Conservation (phyloP, 1,284 basidiomycete genomes). For the Ceratobasidium sp. region DNA sequence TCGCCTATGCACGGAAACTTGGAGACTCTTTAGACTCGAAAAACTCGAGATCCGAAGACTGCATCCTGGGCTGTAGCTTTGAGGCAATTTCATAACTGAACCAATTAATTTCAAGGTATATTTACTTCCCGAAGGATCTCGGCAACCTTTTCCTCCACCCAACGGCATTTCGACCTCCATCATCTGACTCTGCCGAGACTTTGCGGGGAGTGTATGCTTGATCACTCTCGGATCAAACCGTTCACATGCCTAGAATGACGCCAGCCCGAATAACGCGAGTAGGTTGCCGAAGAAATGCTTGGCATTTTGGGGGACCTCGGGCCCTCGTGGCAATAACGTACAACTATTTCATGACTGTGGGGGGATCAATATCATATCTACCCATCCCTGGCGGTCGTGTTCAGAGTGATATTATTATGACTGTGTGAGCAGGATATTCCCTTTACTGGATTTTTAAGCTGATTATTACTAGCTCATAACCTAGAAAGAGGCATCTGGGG, state of each 20-base stretch:
- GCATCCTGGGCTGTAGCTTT: too few relatives aligned
- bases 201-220: background rate
- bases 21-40: too few relatives aligned
- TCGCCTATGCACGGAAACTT: too few relatives aligned
- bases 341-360: background rate
- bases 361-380: background rate
- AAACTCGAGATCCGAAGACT: too few relatives aligned
- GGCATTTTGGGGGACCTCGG: background rate
- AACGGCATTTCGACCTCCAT: background rate
- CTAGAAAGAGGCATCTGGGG: too few relatives aligned
- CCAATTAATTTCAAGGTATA: background rate
- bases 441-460: too few relatives aligned
- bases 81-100: background rate
- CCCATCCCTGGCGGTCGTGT: too few relatives aligned
- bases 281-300: background rate
- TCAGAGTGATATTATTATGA: too few relatives aligned
- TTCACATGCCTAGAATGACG: background rate
- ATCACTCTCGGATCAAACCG: background rate
- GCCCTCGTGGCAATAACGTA: background rate
- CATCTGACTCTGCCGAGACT: background rate
- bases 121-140: background rate
- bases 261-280: background rate
- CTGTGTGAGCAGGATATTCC: too few relatives aligned
- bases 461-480: too few relatives aligned
- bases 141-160: background rate